phyloP scores from a whole-genome alignment of 1,284 basidiomycete genomes.

The Cryptococcus sp. region DNA sequence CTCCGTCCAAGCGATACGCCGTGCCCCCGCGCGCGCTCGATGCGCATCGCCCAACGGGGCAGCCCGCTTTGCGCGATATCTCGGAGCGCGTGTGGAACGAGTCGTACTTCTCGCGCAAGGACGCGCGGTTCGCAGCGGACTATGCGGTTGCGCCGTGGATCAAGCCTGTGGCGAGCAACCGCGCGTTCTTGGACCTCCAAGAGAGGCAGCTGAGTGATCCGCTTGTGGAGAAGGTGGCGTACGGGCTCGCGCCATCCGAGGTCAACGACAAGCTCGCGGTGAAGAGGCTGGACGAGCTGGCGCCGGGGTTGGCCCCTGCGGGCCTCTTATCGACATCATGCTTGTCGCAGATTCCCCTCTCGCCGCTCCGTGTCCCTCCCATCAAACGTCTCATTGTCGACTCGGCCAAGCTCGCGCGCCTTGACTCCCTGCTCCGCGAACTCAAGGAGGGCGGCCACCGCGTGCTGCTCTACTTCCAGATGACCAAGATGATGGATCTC shows the following conservation, averaged over 20 bases:
- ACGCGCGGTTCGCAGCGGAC: slow-evolving; percentile 76
- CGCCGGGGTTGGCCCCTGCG: background rate
- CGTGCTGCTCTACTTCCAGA: slow-evolving; percentile 98
- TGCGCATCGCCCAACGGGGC: background rate
- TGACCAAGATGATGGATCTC: slow-evolving; percentile 99
- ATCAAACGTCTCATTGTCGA: slow-evolving; percentile 95
- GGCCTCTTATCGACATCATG: background rate
- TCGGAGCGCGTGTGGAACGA: slow-evolving; percentile 61
- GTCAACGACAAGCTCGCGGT: background rate
- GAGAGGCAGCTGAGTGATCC: slow-evolving; percentile 55
- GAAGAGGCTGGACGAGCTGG: background rate
- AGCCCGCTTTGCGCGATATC: slow-evolving; percentile 54
- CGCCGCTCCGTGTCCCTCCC: slow-evolving; percentile 89
- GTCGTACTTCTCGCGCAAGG: slow-evolving; percentile 75
- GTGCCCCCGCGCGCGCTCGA: slow-evolving; percentile 48
- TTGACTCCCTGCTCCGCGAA: slow-evolving; percentile 84
- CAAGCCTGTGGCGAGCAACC: slow-evolving; percentile 67
- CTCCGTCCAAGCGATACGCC: slow-evolving; percentile 38
- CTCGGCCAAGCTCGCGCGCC: slow-evolving; percentile 89
- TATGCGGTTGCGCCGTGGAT: slow-evolving; percentile 81
- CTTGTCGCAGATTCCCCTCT: slow-evolving; percentile 67
- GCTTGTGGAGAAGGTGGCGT: slow-evolving; percentile 70
- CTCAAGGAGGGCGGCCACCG: slow-evolving; percentile 92
- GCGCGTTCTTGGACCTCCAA: slow-evolving; percentile 74
- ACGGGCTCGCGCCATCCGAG: slow-evolving; percentile 71